Base-by-base conservation (phyloP, 441 rosid species). In the Bocquillonia castaneifolia region DNA sequence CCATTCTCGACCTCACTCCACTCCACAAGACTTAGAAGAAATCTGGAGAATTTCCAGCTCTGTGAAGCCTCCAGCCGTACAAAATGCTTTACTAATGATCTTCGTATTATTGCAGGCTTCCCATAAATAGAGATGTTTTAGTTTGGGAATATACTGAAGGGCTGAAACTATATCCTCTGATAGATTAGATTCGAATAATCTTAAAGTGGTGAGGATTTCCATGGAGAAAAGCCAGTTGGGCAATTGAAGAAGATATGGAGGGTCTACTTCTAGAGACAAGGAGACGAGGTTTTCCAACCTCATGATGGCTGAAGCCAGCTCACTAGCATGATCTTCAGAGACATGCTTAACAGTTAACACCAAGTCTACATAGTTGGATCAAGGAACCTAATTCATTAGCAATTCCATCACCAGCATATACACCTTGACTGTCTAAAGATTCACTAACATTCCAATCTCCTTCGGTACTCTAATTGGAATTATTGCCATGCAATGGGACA, bases 171-270 rank as follows among this genome's bases (percentile, higher is more conserved):
- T 32, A 39, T 42, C 51, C 26, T 72, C 67, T 12, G 3, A 14
- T 37, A 66, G 25, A 50, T 44, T 22, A 22, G 67, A 59, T 0
- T 0, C 3, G 0, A n/a, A 15, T 20, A 72, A 44, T 12, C 9
- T 2, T 32, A 66, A 52, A 0, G 6, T 52, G 20, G 15, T 66
- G 12, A 72, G 63, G 39, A 40, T 61, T 36, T 53, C 44, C 44
- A 66, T 53, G 28, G 63, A 15, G 23, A 37, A 32, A 59, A 72
- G 26, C 71, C 76, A 66, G 0, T 6, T 52, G 12, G 76, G 71
- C 3, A 72, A 51, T 59, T 66, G 48, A 66, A 72, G 50, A 60
- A 58, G 55, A 26, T 55, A 37, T n/a, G 75, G 75, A 48, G 75
- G 71, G 40, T 36, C 40, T 37, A 66, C 68, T 60, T 15, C 34